Percentiles rank a stretch among this genome's conserved stretches.
These are phyloP conservation scores for Pseudoperonospora humuli DNA, from an alignment of 352 stramenopile genomes.

Conservation along the genomic window DNA sequence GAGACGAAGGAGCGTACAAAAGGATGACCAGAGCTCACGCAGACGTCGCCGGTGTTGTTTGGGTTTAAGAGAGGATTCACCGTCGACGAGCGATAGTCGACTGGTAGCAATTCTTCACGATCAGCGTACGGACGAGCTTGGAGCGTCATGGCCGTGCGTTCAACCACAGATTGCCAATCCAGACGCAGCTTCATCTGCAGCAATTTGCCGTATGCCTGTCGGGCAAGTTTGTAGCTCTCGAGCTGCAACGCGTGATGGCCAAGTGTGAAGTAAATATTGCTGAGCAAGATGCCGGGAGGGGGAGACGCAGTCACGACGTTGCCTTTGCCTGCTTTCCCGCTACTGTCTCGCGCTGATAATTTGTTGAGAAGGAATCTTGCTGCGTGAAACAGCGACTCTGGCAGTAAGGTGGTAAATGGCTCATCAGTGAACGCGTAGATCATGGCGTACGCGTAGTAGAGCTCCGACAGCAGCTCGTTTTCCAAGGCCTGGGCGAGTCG, in stretches of 20 bases:
- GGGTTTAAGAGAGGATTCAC: constrained; percentile 90
- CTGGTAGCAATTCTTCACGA: constrained; percentile 88
- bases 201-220: constrained; percentile 90
- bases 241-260: constrained; percentile 87
- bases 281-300: constrained; percentile 83
- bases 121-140: constrained; percentile 91
- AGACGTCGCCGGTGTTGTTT: constrained; percentile 84
- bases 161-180: constrained; percentile 83
- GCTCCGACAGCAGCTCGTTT: constrained; percentile 73
- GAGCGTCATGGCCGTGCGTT: constrained; percentile 89
- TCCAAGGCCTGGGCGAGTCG: constrained; percentile 35
- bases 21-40: constrained; percentile 89
- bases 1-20: constrained; percentile 93
- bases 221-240: constrained; percentile 89
- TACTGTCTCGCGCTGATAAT: constrained; percentile 29
- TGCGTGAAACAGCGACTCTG: constrained; percentile 90
- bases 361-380: constrained; percentile 91
- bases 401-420: constrained; percentile 89
- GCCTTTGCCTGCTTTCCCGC: constrained; percentile 13
- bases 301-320: constrained; percentile 10
- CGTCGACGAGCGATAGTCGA: constrained; percentile 92
- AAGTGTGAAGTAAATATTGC: constrained; percentile 91
- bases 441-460: constrained; percentile 92
- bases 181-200: constrained; percentile 80
- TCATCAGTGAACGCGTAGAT: constrained; percentile 91